Base-by-base conservation (phyloP, 2,329 filamentous ascomycete species). In the Hypoxylon sp. region DNA sequence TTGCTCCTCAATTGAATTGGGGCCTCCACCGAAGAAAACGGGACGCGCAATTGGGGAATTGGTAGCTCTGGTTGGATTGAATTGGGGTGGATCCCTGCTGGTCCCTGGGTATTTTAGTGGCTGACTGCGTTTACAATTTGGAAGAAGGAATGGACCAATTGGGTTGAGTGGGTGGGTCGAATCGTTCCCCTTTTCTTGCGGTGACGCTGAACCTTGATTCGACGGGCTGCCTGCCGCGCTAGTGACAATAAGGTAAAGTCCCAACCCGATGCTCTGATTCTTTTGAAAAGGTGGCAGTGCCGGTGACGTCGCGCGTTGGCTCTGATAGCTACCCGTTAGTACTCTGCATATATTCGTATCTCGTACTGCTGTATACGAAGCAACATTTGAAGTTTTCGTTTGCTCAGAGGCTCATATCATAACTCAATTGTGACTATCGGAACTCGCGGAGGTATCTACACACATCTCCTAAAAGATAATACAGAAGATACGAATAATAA, bases 21-120 rank as follows among this genome's bases (percentile, higher is more conserved):
- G 24, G 17, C 35, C 51, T 56, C 51, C 51, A 47, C 42, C 13
- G 24, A 55, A 61, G 54, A 44, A 62, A 57, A 59, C 13, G 53
- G 52, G 48, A 69, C 67, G 59, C 67, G 67, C 54, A 57, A 63
- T 63, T 59, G 63, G 35, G 19, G 65, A 60, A 65, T 65, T 62
- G n/a, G 17, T 21, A 53, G 27, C 37, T 58, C 46, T 52, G 32
- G n/a, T 32, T 48, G 39, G 37, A 53, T 48, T 46, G 32, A 15
- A 39, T 57, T 39, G 39, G 39, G 24, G 48, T 42, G 21, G 13
- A 50, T 39, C 58, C 62, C 53, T 65, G 65, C 51, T 64, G 15
- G 15, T n/a, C 29, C 15, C 27, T 27, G 29, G 27, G 32, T 6
- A 48, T 48, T 55, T 60, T 51, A 51, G 21, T 62, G 48, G 37